phyloP scores from a whole-genome alignment of 352 stramenopile genomes.

The Phytophthora pistaciae region DNA sequence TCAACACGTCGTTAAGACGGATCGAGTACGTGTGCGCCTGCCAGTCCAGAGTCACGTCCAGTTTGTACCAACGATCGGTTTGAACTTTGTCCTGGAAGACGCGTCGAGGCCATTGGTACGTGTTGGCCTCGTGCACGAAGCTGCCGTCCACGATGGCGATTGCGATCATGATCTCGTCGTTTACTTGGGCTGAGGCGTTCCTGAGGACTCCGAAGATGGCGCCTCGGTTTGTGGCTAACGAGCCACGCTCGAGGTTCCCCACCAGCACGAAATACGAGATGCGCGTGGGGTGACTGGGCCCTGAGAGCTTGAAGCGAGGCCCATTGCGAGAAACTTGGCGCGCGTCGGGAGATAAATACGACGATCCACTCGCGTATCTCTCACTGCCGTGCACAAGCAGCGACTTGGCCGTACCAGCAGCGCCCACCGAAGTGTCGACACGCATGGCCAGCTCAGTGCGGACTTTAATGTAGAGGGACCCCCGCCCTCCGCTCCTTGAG shows the following conservation, averaged over 20 bases:
- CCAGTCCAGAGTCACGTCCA: conserved; percentile 95
- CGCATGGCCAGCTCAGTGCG: conserved; percentile 54
- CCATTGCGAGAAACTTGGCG: conserved; percentile 51
- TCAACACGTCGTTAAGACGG: conserved; percentile 92
- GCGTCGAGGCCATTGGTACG: conserved; percentile 58
- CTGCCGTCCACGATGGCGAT: conserved; percentile 70
- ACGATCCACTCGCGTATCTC: conserved; percentile 39
- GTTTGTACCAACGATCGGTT: conserved; percentile 93
- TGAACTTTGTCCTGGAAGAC: conserved; percentile 66
- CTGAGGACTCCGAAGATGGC: conserved; percentile 67
- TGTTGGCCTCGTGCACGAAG: conserved; percentile 83
- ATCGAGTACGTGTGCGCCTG: conserved; percentile 80
- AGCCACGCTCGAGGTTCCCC: conserved; percentile 50
- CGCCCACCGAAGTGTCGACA: conserved; percentile 73
- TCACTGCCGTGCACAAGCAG: conserved; percentile 68
- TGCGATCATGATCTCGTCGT: conserved; percentile 69
- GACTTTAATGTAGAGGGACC: conserved; percentile 56
- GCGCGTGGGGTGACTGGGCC: conserved; percentile 46
- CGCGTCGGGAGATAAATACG: conserved; percentile 24
- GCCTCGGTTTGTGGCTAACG: conserved; percentile 59
- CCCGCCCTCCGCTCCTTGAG: conserved; percentile 41
- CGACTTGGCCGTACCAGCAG: conserved; percentile 75
- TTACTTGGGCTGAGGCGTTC: conserved; percentile 32
- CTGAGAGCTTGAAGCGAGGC: conserved; percentile 50
- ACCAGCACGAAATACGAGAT: conserved; percentile 86